Evolutionary conservation across 257 asterid species (phyloP), one percentile per base, ranked within the genome.

Genomic region (Capsicum chinense): DNA sequence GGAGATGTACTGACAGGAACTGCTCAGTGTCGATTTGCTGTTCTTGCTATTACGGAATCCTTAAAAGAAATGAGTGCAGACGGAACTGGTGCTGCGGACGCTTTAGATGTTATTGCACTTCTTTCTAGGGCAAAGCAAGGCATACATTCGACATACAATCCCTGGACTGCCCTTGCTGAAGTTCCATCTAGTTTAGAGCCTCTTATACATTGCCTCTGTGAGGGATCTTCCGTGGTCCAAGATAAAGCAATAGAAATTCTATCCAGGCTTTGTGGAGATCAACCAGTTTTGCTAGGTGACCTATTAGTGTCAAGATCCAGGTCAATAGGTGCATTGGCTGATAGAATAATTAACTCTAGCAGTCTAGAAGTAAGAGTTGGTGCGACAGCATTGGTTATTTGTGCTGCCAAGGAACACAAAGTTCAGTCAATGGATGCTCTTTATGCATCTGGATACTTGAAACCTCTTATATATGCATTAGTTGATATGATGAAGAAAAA

Each of bases 321-420:
- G 78, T 89, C 96, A 39, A 88, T 93, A 81, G 90, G 86, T 85
- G 91, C 88, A 59, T 85, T 95, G 89, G 97, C 97, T 81, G 89
- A 85, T 87, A 91, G 98, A 90, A 85, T 92, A 74, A 89, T 90
- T 83, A 92, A 92, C 87, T 92, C 98, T 35, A 86, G 87, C 79
- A 95, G 95, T 87, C 89, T 85, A 54, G 98, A 95, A 91, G 98
- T 94, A 79, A 89, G 91, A 90, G 95, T 93, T 86, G 98, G 97
- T 67, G 98, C 92, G 84, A 84, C 91, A 76, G 87, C 90, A 33
- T 82, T 95, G 84, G 88, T 94, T 48, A 91, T 92, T 85, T 95
- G 97, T 86, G 94, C 91, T 86, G 90, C 95, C 86, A 95, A 94
- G 93, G 92, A 87, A 81, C 91, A 93, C 71, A 91, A 87, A 87